phyloP scores from a whole-genome alignment of 2,329 filamentous ascomycete genomes.

The Cladosporium colombiae region DNA sequence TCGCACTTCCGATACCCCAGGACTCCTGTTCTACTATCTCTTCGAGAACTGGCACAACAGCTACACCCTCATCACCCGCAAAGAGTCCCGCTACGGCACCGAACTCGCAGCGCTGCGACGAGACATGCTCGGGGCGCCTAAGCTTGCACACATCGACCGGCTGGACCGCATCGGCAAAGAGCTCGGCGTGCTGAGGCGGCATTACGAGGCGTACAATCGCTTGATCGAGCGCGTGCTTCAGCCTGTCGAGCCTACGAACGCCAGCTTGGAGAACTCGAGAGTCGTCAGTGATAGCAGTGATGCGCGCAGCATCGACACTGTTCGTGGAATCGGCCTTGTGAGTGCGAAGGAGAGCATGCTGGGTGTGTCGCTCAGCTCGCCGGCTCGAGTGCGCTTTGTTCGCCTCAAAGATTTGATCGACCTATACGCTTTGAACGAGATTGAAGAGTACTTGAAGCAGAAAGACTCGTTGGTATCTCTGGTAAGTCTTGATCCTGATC shows the following conservation, averaged over 20 bases:
- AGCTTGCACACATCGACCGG: conserved; percentile 49
- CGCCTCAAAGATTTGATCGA: conserved; percentile 60
- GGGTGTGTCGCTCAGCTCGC: conserved; percentile 48
- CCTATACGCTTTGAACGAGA: conserved; percentile 62
- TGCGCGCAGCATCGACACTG: conserved; percentile 27
- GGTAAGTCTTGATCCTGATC: conserved; percentile 44
- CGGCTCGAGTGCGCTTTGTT: conserved; percentile 60
- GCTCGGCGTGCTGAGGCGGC: conserved; percentile 60
- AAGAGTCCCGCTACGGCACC: conserved; percentile 48
- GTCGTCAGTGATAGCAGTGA: conserved; percentile 33
- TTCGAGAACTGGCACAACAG: conserved; percentile 67
- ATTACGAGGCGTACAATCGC: conserved; percentile 62
- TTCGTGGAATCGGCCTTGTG: conserved; percentile 27
- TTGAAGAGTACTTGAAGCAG: conserved; percentile 65
- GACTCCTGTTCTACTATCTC: conserved; percentile 65
- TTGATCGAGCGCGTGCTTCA: conserved; percentile 61
- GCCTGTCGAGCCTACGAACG: conserved; percentile 45
- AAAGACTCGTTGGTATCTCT: conserved; percentile 70
- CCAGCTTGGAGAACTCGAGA: conserved; percentile 47
- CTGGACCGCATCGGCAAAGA: conserved; percentile 63
- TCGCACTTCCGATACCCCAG: conserved; percentile 56
- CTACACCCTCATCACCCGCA: conserved; percentile 55
- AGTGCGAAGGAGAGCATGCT: conserved; percentile 40
- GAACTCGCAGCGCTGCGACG: conserved; percentile 49
- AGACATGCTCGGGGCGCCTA: conserved; percentile 56